Conservation (phyloP, 176 grass and related monocot genomes). For the Rhipidocladum racemiflorum region DNA sequence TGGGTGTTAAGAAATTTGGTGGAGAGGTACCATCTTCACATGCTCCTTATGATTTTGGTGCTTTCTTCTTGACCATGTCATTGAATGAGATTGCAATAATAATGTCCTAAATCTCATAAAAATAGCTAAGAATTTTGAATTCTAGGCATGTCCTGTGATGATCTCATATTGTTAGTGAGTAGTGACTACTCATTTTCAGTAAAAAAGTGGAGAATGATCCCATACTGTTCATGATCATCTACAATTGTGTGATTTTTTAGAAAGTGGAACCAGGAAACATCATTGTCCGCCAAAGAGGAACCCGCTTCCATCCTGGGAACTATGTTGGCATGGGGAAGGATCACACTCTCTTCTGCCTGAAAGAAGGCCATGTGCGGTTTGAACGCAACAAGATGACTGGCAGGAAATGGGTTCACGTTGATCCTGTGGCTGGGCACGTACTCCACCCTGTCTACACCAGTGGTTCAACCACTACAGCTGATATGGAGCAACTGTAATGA, state of each 20-base stretch:
- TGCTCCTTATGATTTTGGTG: background rate
- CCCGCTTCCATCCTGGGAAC: constrained; percentile 66
- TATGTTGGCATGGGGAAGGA: constrained; percentile 81
- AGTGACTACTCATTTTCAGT: no score
- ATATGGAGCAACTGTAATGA: background rate
- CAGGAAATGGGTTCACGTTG: constrained; percentile 76
- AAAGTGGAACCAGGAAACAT: constrained; percentile 63
- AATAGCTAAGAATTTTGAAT: background rate
- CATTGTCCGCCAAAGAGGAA: constrained; percentile 70
- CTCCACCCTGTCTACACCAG: constrained; percentile 57
- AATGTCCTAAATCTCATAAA: background rate
- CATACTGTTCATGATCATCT: background rate
- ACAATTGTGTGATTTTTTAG: background rate
- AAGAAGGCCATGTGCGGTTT: constrained; percentile 71
- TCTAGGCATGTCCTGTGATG: background rate
- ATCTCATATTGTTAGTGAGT: background rate
- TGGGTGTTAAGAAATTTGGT: constrained; percentile 85
- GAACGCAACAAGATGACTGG: constrained; percentile 74
- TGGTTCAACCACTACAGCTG: background rate
- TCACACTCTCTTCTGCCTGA: constrained; percentile 66
- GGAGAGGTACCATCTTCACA: constrained; percentile 51
- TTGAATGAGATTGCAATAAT: background rate
- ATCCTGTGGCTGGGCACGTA: constrained; percentile 54
- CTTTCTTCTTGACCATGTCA: background rate
- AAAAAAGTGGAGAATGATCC: background rate